Percentiles rank a stretch among this genome's conserved stretches.
Evolutionary conservation across 805 yeast species (phyloP).

Genomic region (Kodamaea fukazawae): DNA sequence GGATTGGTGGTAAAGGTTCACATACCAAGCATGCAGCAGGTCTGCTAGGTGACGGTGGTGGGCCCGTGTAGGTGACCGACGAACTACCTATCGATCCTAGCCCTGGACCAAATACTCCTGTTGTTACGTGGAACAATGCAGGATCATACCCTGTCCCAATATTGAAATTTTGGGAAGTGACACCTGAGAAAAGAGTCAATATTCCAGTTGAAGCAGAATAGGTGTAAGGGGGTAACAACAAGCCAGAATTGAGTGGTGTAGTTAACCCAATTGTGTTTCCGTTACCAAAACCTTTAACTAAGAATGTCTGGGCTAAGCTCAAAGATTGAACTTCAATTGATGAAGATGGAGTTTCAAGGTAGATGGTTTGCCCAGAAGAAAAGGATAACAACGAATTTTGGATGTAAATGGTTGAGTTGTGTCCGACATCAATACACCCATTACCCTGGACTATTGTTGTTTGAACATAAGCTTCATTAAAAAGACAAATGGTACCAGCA

Average conservation of each 20-base stretch:
- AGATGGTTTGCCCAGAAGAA: constrained; percentile 12
- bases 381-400: constrained; percentile 9
- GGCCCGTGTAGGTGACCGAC: constrained; percentile 12
- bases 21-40: constrained; percentile 11
- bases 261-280: constrained; percentile 27
- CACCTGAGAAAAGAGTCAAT: constrained; percentile 16
- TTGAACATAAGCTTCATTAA: constrained; percentile 22
- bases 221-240: constrained; percentile 1
- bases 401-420: constrained; percentile 11
- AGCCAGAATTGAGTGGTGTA: constrained; percentile 10
- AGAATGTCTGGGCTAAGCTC: constrained; percentile 17
- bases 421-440: constrained; percentile 28
- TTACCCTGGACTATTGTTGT: constrained; percentile 20
- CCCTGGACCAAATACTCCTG: constrained; percentile 7
- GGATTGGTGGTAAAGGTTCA: constrained; percentile 8
- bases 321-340: constrained; percentile 18
- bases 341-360: constrained; percentile 10
- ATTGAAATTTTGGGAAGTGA: constrained; percentile 9
- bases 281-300: constrained; percentile 27
- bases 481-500: constrained; percentile 22
- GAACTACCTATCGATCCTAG: constrained; percentile 6
- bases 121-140: constrained; percentile 6
- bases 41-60: constrained; percentile 8
- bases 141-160: constrained; percentile 13
- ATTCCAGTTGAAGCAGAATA: constrained; percentile 17